Base-by-base conservation (phyloP, 1,284 basidiomycete genomes). In the Neotropicomus parvogracilis region DNA sequence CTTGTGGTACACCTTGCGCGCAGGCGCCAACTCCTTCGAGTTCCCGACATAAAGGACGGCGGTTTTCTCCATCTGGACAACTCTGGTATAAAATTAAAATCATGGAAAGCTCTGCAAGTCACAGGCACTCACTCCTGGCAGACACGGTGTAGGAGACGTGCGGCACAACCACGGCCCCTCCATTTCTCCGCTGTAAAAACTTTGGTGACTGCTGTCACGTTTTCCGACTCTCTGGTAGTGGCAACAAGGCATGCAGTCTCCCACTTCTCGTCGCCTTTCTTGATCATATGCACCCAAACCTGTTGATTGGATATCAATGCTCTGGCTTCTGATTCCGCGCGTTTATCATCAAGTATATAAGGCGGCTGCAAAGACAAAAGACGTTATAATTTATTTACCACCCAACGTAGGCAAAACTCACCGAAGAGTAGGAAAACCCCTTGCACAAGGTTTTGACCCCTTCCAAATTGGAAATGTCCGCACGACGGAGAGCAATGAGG, bases 241-340 rank as follows among this genome's bases (percentile, higher is more conserved):
- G 83, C 83, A 3, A 81, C 81, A 31, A 88, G 78, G 14, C 75
- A 87, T 1, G 85, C 81, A 27, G 83, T 74, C 44, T 74, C 70
- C 52, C 47, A 50, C 20, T 63, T 36, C 34, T 56, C 52, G 13
- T 49, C 54, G 13, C 54, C 60, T 4, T 42, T 53, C 33, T 58
- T 56, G 16, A 80, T 67, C 37, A 73, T 68, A 53, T 82, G 79
- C 1, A 87, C 78, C 85, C 85, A 88, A 3, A 80, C 72, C 47
- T 78, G 71, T 10, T 65, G 46, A 12, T 74, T 70, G 5, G 55
- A 46, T 24, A 88, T 75, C 42, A 86, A 59, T 7, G 67, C 55
- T 12, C 50, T 50, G 1, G 85, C 84, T 61, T 88, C 85, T 9
- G 58, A 38, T 1, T 63, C 21, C 0, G 85, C 81, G 17, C 59